Conservation (phyloP, 768 basidiomycete species). For the Chiua virens region DNA sequence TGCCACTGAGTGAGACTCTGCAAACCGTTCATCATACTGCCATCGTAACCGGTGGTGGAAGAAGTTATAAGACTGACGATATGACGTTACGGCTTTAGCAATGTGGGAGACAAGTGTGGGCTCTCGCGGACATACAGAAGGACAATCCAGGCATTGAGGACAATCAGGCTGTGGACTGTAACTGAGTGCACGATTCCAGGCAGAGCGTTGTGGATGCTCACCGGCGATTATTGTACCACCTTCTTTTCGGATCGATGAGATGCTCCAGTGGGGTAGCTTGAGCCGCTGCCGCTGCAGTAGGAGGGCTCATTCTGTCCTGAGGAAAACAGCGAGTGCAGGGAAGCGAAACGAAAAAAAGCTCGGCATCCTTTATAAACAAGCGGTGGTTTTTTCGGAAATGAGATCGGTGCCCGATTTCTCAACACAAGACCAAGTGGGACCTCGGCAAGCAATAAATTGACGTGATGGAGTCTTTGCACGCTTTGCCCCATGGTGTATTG, state of each 20-base stretch:
- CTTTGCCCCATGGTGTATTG: no score
- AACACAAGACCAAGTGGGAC: no score
- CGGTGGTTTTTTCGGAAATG: no score
- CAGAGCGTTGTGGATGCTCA: slow-evolving; percentile 23
- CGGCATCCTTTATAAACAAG: no score
- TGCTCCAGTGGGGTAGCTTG: slow-evolving; percentile 44
- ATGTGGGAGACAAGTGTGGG: not conserved
- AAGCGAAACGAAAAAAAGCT: no score
- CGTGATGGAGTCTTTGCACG: no score
- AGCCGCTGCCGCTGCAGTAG: slow-evolving; percentile 20
- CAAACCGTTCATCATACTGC: slow-evolving; percentile 78
- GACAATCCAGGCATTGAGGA: slow-evolving; percentile 68
- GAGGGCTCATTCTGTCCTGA: no score
- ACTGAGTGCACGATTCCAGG: not conserved
- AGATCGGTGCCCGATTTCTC: no score
- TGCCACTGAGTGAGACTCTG: slow-evolving; percentile 72
- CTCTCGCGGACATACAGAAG: slow-evolving; percentile 49
- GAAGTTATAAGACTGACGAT: slow-evolving; percentile 63
- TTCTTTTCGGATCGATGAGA: slow-evolving; percentile 63
- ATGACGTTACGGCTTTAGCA: not conserved
- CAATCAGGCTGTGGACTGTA: slow-evolving; percentile 49
- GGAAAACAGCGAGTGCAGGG: no score
- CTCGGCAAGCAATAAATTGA: no score
- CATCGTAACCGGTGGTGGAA: slow-evolving; percentile 74
- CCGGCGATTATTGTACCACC: slow-evolving; percentile 78